A percentile compares a stretch with the other conserved stretches of the same genome.
These are phyloP conservation scores for Aureobasidium sp. DNA, from an alignment of 2,329 filamentous ascomycete genomes.

Conservation along the genomic window DNA sequence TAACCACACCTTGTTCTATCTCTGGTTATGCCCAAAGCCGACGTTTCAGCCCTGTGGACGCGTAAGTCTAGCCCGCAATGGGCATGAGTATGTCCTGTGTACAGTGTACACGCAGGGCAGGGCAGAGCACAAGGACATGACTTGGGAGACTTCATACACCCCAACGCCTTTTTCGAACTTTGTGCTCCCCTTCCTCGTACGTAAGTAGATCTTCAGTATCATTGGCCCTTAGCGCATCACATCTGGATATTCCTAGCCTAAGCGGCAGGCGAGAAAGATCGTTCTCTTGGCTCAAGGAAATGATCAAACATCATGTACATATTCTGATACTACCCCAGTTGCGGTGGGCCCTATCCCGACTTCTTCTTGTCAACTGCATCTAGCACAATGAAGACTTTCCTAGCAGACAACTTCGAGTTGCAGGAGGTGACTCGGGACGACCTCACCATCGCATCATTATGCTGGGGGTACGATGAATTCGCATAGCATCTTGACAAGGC, in stretches of 20 bases:
- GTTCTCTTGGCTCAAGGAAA: neutral
- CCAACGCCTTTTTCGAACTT: neutral
- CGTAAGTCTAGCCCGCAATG: neutral
- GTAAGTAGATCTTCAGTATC: slow-evolving; percentile 5
- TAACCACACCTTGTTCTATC: neutral
- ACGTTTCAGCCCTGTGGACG: neutral
- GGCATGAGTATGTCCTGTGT: neutral
- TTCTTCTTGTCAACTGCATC: neutral
- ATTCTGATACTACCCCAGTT: neutral
- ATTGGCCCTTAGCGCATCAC: neutral
- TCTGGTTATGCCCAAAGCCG: neutral
- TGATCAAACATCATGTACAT: neutral
- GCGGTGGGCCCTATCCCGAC: neutral
- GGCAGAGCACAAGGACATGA: neutral
- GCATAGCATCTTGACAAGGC: neutral
- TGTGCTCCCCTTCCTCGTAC: neutral
- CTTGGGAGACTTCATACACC: neutral
- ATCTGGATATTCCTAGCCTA: neutral
- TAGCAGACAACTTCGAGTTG: slow-evolving; percentile 10
- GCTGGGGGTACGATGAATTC: neutral
- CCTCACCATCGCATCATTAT: slow-evolving; percentile 11
- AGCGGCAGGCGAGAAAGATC: neutral
- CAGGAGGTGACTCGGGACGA: slow-evolving; percentile 13
- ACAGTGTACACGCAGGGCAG: neutral
- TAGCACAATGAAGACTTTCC: slow-evolving; percentile 11